Base-by-base conservation (phyloP, 129 eudicot species). In the Rutidosis leptorrhynchoides region DNA sequence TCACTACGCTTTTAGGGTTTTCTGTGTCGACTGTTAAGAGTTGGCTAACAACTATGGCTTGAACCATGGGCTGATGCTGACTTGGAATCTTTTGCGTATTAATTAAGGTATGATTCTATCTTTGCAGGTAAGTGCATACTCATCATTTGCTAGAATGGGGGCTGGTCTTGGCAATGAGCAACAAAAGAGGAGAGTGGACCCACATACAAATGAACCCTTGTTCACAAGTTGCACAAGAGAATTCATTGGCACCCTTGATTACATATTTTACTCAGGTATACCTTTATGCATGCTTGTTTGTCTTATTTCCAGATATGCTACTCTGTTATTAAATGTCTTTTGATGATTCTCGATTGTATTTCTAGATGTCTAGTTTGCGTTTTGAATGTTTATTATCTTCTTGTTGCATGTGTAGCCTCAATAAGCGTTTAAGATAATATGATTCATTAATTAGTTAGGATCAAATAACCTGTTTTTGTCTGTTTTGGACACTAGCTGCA, bases 191-290 rank as follows among this genome's bases (percentile, higher is more conserved):
- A 85, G 78, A 71, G 80, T 88, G 69, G 96, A 88, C 73, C 86
- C 84, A 26, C 65, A 80, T 58, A 88, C 96, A 57, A 84, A 88
- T 70, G 96, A 88, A 65, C 96, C 96, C 48, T 68, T 77, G 15
- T 88, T 88, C 70, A 88, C 96, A 53, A 85, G 76, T 77, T 88
- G 87, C 81, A 88, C 96, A 30, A 70, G 96, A 61, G 96, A 88
- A 72, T 82, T 85, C 65, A 82, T 82, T 65, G 96, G 96, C 26
- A 88, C 92, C 55, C 81, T 68, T 70, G 96, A 88, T 83, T 88
- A 88, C 74, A 88, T 88, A 75, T 88, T 85, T 65, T 88, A 88
- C 68, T 82, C 96, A 32, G 96, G 96, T 88, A 80, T 23, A 69
- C 7, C 30, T 25, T 52, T 23, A n/a, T 27, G 12, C 19, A 62